These are phyloP conservation scores for Nicotiana knightiana DNA, from an alignment of 257 asterid genomes.

Conservation along the genomic window DNA sequence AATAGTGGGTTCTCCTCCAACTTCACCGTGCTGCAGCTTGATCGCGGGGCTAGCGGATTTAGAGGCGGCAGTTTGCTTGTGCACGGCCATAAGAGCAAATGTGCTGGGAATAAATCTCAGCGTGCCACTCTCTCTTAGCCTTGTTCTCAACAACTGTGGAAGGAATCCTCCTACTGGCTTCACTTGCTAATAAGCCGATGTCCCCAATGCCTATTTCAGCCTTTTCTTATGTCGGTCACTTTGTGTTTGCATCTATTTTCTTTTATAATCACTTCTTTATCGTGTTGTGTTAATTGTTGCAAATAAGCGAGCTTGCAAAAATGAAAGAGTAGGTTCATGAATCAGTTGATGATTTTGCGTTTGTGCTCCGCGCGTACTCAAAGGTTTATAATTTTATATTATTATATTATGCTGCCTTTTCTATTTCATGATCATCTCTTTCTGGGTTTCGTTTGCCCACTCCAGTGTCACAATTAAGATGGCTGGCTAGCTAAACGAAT, in stretches of 20 bases:
- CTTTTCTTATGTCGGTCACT: background rate
- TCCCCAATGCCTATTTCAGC: background rate
- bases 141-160: slow-evolving; percentile 24
- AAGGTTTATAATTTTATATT: background rate
- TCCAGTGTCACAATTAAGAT: background rate
- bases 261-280: background rate
- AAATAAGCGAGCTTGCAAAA: background rate
- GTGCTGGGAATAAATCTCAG: slow-evolving; percentile 20
- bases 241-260: background rate
- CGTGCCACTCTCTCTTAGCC: slow-evolving; percentile 15
- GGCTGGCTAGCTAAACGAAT: background rate
- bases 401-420: background rate
- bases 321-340: background rate
- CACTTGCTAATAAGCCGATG: slow-evolving; percentile 5
- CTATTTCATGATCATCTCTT: background rate
- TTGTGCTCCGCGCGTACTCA: too few species aligned
- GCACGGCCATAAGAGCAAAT: slow-evolving; percentile 28
- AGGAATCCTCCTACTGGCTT: slow-evolving; percentile 12
- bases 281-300: background rate
- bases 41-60: slow-evolving; percentile 18
- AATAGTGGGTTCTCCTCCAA: slow-evolving; percentile 19
- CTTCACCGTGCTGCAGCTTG: slow-evolving; percentile 24
- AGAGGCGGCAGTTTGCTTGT: slow-evolving; percentile 29
- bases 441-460: background rate
- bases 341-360: too few species aligned